These are phyloP conservation scores for Haplosporangium gracile DNA, from an alignment of 192 early-diverging fungal genomes.

Conservation along the genomic window DNA sequence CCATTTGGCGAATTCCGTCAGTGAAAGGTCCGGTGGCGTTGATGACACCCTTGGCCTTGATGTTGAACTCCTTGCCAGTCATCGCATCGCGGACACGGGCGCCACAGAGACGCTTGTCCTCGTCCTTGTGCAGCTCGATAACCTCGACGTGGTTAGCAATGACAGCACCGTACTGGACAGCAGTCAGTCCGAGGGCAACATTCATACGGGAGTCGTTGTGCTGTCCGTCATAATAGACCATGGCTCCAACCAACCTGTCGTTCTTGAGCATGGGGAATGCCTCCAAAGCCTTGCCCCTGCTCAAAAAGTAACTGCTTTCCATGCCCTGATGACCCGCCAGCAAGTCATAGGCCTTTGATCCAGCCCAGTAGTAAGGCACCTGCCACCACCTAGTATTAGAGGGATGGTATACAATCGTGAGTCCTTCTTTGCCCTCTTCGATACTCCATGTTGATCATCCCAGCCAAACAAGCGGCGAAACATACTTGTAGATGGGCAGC, in stretches of 20 bases:
- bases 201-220: conserved; percentile 99
- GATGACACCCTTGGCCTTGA: conserved; percentile 93
- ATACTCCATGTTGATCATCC: too few species aligned
- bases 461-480: neutral
- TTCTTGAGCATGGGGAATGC: conserved; percentile 96
- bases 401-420: too few species aligned
- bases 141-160: conserved; percentile 97
- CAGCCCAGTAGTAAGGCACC: conserved; percentile 96
- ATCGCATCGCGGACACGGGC: conserved; percentile 86
- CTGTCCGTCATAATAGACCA: conserved; percentile 98
- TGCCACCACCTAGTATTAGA: conserved; percentile 85
- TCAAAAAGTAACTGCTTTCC: conserved; percentile 87
- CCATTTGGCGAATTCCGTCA: conserved; percentile 93
- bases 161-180: conserved; percentile 89
- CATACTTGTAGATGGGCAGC: conserved; percentile 92
- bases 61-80: conserved; percentile 88
- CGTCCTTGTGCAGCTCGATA: conserved; percentile 80
- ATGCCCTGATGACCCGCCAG: conserved; percentile 89
- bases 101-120: conserved; percentile 76
- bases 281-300: conserved; percentile 88
- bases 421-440: neutral
- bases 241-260: conserved; percentile 89
- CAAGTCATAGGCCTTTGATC: conserved; percentile 93
- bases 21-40: conserved; percentile 90
- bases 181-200: conserved; percentile 92